Base-by-base conservation (phyloP, 352 stramenopile species). In the Phytophthora aleatoria region DNA sequence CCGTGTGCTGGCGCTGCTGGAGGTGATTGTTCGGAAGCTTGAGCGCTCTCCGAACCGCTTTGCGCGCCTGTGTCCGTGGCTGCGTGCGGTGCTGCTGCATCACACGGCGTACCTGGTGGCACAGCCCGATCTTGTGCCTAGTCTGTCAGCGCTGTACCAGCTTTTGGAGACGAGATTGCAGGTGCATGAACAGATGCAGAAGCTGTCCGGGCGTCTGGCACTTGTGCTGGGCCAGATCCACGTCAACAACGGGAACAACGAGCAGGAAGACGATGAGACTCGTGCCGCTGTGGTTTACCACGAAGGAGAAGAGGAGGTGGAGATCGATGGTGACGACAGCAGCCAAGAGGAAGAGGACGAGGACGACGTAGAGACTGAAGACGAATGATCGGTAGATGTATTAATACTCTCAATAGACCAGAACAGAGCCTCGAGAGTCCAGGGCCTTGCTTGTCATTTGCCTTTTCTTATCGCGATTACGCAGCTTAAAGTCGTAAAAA, bases 41-140 rank as follows among this genome's bases (percentile, higher is more conserved):
- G 87, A 95, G 60, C 89, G 90, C 61, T 85, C 74, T 26, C 87
- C 87, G 0, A 87, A 71, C n/a, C 87, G 87, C 12, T 92, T 88
- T 70, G 75, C 78, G 20, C 84, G 83, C 6, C 73, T 95, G 55
- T 95, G 84, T 53, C 80, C 83, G 51, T 95, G 87, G 87, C 85
- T 95, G 62, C 87, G 87, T 57, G 79, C 85, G 44, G 79, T 94
- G 27, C 55, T 95, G 51, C 71, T 94, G 38, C 83, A 92, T 73
- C 87, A 95, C 76, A 94, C 87, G 61, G 84, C 85, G 36, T 95
- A 92, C 69, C 57, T 95, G 15, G 85, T 95, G 67, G 87, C 83
- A 39, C 85, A 94, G 64, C 87, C 87, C 12, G 81, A 94, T 66
- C 76, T 95, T 13, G 85, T 95, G 57, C 74, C 90, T 50, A 90